These are phyloP conservation scores for Arachnomyces sp. DNA, from an alignment of 2,329 filamentous ascomycete genomes.

Conservation along the genomic window DNA sequence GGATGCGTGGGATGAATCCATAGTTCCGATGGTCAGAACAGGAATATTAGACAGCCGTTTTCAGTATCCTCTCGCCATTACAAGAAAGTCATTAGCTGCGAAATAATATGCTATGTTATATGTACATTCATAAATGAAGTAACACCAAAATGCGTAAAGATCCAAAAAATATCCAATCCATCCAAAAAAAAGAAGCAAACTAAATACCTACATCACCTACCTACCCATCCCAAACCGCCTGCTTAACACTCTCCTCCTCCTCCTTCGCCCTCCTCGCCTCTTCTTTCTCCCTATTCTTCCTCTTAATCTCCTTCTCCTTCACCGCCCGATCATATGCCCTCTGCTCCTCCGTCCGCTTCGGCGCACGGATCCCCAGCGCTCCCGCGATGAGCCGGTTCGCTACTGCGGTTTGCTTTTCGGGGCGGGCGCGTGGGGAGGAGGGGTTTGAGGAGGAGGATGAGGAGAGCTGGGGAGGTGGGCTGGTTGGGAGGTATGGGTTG, in stretches of 20 bases:
- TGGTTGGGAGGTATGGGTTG: neutral
- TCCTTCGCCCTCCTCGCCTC: constrained; percentile 56
- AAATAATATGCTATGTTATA: neutral
- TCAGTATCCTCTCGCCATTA: too few species aligned
- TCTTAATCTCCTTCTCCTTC: constrained; percentile 74
- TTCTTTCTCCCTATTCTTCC: constrained; percentile 62
- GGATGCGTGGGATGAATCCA: too few species aligned
- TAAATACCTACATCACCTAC: constrained; percentile 1
- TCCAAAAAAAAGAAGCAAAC: constrained; percentile 1
- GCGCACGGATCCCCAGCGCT: constrained; percentile 71
- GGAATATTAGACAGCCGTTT: too few species aligned
- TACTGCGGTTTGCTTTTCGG: constrained; percentile 89
- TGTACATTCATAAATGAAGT: constrained; percentile 1
- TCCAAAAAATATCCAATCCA: constrained; percentile 1
- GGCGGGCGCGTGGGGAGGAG: constrained; percentile 38
- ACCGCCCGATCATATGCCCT: constrained; percentile 74
- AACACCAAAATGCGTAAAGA: neutral
- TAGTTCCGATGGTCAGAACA: too few species aligned
- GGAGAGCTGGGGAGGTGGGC: constrained; percentile 58
- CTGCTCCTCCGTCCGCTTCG: constrained; percentile 80
- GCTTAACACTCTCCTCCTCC: constrained; percentile 64
- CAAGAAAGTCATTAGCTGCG: neutral
- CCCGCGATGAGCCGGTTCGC: constrained; percentile 84
- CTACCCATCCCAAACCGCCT: constrained; percentile 72
- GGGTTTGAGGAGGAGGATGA: constrained; percentile 42